A percentile compares a stretch with the other conserved stretches of the same genome.
Evolutionary conservation across 371 early-diverging fungal species (phyloP).

Genomic region (Mucor circinelloides): DNA sequence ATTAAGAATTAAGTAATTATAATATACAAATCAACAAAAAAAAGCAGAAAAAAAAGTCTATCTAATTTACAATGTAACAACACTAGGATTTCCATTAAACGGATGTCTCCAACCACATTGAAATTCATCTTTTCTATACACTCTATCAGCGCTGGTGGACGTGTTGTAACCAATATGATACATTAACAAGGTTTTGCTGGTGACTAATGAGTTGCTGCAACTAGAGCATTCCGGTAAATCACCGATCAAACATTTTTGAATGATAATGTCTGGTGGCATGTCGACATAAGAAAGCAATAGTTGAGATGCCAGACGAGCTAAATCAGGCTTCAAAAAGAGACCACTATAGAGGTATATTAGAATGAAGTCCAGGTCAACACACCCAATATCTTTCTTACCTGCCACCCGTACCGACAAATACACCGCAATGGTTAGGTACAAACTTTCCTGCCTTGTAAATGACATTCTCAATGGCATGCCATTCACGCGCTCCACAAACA

Average conservation of each 20-base stretch:
- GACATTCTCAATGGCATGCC: conserved; percentile 44
- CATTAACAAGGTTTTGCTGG: conserved; percentile 44
- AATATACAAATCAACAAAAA: background rate
- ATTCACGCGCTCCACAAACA: conserved; percentile 41
- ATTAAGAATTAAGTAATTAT: background rate
- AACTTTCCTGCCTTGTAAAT: conserved; percentile 39
- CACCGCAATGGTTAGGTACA: conserved; percentile 46
- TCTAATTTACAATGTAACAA: conserved; percentile 25
- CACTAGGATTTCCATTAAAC: conserved; percentile 37
- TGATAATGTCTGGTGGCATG: conserved; percentile 46
- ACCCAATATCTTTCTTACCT: background rate
- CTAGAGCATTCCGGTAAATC: conserved; percentile 36
- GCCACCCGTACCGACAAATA: conserved; percentile 57
- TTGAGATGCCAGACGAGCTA: conserved; percentile 35
- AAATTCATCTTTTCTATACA: conserved; percentile 45
- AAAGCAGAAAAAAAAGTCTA: background rate
- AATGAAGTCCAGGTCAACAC: background rate
- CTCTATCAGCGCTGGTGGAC: conserved; percentile 44
- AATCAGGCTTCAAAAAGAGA: conserved; percentile 39
- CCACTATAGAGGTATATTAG: conserved; percentile 17
- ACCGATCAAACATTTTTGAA: conserved; percentile 53
- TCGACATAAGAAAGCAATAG: conserved; percentile 28
- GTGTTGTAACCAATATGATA: conserved; percentile 55
- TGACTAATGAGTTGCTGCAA: conserved; percentile 35
- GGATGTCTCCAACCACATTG: conserved; percentile 60